These are phyloP conservation scores for Kandelia obovata DNA, from an alignment of 345 rosid species.

Conservation along the genomic window DNA sequence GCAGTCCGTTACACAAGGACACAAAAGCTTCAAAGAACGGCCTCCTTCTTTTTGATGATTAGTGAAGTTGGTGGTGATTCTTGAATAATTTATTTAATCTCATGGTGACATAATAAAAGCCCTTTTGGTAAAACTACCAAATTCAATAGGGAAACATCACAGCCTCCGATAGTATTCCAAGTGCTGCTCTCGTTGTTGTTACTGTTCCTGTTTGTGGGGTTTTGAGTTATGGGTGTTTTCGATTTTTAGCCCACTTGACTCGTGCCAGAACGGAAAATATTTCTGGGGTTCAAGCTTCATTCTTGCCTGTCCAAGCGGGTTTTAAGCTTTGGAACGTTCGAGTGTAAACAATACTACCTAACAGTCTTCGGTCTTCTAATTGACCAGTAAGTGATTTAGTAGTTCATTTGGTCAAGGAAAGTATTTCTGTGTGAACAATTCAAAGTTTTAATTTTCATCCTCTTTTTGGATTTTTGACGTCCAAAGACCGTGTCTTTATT, in stretches of 20 bases:
- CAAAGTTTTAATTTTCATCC: background rate
- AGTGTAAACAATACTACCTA: background rate
- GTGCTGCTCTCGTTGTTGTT: background rate
- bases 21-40: no score
- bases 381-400: constrained; percentile 26
- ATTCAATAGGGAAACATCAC: no score
- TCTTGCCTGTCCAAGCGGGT: background rate
- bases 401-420: background rate
- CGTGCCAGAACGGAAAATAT: background rate
- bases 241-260: background rate
- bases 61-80: no score
- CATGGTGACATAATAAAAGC: no score
- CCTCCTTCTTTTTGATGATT: no score
- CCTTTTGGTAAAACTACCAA: no score
- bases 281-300: background rate
- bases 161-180: no score
- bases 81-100: no score
- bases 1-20: no score
- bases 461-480: constrained; percentile 4
- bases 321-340: background rate
- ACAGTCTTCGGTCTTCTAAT: constrained; percentile 14
- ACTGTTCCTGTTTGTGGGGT: background rate
- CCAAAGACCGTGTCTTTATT: background rate
- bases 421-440: background rate
- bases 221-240: background rate